A percentile compares a stretch with the other conserved stretches of the same genome.
Evolutionary conservation across 768 basidiomycete species (phyloP).

Genomic region (Phaffia australis): DNA sequence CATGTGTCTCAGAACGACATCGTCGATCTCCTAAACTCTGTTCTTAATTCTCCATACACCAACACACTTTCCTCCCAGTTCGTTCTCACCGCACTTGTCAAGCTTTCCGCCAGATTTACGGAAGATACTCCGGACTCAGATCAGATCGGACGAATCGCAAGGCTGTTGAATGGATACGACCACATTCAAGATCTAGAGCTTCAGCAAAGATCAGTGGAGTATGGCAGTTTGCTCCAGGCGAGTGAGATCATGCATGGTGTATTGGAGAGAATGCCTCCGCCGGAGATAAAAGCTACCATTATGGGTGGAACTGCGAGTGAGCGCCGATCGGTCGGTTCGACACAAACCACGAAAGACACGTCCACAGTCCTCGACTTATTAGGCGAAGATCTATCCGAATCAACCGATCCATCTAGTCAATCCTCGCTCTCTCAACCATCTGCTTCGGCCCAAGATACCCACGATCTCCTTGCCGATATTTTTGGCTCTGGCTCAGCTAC

Average conservation of each 20-base stretch:
- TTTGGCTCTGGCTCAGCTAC: constrained; percentile 50
- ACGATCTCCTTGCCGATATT: constrained; percentile 84
- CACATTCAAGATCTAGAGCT: constrained; percentile 85
- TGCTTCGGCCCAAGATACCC: constrained; percentile 50
- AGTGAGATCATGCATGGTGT: constrained; percentile 68
- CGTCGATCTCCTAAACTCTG: constrained; percentile 71
- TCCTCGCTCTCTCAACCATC: constrained; percentile 41
- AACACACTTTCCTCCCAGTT: constrained; percentile 87
- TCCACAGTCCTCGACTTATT: constrained; percentile 56
- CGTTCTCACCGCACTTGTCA: constrained; percentile 76
- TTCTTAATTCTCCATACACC: constrained; percentile 85
- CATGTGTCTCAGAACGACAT: constrained; percentile 70
- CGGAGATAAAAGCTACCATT: constrained; percentile 92
- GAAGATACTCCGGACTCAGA: constrained; percentile 29
- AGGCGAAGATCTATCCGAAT: constrained; percentile 52
- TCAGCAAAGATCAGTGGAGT: constrained; percentile 93
- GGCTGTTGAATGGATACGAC: constrained; percentile 66
- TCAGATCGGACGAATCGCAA: constrained; percentile 63
- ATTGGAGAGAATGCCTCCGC: constrained; percentile 96
- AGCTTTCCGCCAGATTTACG: constrained; percentile 70
- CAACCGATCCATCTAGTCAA: constrained; percentile 37
- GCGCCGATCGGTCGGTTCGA: constrained; percentile 49
- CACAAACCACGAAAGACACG: neutral
- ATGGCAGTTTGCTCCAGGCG: constrained; percentile 63
- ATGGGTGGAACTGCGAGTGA: constrained; percentile 51